Percentiles rank a stretch among this genome's conserved stretches.
Evolutionary conservation across 2,329 filamentous ascomycete genomes (phyloP).

Genomic region (Aspergillus jensenii): DNA sequence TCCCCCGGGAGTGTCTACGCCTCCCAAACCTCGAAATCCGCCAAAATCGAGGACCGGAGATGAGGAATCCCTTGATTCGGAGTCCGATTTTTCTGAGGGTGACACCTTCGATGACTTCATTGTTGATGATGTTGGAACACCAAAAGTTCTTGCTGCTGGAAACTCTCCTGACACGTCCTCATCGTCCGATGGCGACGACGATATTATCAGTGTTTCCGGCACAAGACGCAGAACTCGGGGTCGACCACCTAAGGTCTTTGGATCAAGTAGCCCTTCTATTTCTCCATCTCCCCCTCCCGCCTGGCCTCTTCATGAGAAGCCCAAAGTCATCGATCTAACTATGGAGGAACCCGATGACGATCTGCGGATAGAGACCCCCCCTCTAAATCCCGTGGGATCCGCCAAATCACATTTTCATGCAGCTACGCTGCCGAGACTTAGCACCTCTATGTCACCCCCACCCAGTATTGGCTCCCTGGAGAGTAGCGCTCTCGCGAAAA

Average conservation of each 20-base stretch:
- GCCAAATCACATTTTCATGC: conserved; percentile 8
- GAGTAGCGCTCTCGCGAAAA: neutral
- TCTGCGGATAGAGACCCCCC: conserved; percentile 35
- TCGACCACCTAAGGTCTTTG: conserved; percentile 9
- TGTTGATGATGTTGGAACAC: conserved; percentile 26
- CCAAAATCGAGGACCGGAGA: conserved; percentile 18
- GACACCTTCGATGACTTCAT: conserved; percentile 31
- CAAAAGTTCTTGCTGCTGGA: neutral
- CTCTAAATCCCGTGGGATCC: conserved; percentile 29
- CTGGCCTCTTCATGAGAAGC: neutral
- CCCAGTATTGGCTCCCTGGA: conserved; percentile 12
- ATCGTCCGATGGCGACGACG: conserved; percentile 23
- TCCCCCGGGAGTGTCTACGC: conserved; percentile 26
- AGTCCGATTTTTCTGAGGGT: conserved; percentile 18
- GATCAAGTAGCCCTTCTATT: conserved; percentile 9
- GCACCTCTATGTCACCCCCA: conserved; percentile 19
- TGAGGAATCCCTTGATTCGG: conserved; percentile 37
- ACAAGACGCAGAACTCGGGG: conserved; percentile 14
- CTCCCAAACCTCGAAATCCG: conserved; percentile 12
- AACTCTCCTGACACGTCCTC: conserved; percentile 2
- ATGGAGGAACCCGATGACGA: conserved; percentile 20
- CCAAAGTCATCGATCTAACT: conserved; percentile 37
- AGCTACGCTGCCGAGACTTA: conserved; percentile 1
- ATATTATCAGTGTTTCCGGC: conserved; percentile 23
- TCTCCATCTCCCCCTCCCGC: conserved; percentile 11